phyloP scores from a whole-genome alignment of 495 filamentous ascomycete genomes.

The Penicillium ochrochloron region DNA sequence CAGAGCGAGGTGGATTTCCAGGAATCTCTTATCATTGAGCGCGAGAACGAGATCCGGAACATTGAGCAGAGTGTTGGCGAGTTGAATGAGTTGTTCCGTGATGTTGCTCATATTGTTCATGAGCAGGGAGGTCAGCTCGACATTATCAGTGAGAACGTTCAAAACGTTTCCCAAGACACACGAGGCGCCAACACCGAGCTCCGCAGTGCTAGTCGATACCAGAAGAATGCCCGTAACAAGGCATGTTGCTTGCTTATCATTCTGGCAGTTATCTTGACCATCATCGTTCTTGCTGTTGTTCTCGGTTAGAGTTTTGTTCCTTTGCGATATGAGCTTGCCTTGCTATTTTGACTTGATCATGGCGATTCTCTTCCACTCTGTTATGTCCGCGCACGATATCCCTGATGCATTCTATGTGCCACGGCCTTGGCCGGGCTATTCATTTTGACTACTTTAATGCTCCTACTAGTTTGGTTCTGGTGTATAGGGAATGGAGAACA shows the following conservation, averaged over 20 bases:
- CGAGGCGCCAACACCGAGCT: constrained; percentile 85
- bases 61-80: constrained; percentile 97
- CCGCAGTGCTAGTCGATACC: constrained; percentile 79
- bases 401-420: constrained; percentile 28
- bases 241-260: constrained; percentile 93
- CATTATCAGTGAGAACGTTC: constrained; percentile 85
- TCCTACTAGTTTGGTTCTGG: constrained; percentile 15
- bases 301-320: constrained; percentile 54
- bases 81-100: constrained; percentile 93
- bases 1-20: constrained; percentile 99
- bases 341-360: constrained; percentile 10
- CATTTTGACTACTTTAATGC: constrained; percentile 24
- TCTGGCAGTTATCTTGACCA: constrained; percentile 81
- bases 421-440: constrained; percentile 18
- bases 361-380: constrained; percentile 12
- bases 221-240: constrained; percentile 90
- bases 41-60: constrained; percentile 92
- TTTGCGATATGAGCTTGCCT: constrained; percentile 5
- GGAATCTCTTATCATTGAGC: constrained; percentile 91
- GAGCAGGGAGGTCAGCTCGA: constrained; percentile 92
- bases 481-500: constrained; percentile 33
- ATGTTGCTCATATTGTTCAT: constrained; percentile 93
- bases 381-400: constrained; percentile 37
- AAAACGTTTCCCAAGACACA: constrained; percentile 77
- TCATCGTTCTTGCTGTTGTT: constrained; percentile 84